A percentile compares a stretch with the other conserved stretches of the same genome.
These are phyloP conservation scores for Penicillium argentinense DNA, from an alignment of 495 filamentous ascomycete species.

Conservation along the genomic window DNA sequence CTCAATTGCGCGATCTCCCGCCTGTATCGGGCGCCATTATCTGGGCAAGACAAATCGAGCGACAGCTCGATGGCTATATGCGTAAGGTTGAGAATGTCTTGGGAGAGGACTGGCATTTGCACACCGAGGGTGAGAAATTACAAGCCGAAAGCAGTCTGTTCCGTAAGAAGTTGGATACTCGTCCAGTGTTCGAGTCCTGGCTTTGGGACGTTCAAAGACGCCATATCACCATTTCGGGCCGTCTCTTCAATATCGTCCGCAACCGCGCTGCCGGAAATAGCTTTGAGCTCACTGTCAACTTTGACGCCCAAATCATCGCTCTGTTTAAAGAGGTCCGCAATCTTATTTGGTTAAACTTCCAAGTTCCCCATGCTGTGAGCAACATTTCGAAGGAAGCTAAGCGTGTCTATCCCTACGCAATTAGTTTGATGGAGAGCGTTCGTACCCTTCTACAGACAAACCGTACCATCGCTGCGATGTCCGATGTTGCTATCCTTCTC, in stretches of 20 bases:
- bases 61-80: slow-evolving; percentile 93
- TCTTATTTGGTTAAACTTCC: slow-evolving; percentile 87
- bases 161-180: slow-evolving; percentile 91
- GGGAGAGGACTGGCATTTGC: slow-evolving; percentile 88
- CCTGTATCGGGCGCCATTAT: slow-evolving; percentile 96
- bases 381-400: slow-evolving; percentile 97
- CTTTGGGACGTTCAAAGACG: slow-evolving; percentile 81
- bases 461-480: slow-evolving; percentile 76
- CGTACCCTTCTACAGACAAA: slow-evolving; percentile 85
- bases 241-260: slow-evolving; percentile 84
- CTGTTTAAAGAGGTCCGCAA: slow-evolving; percentile 99
- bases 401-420: slow-evolving; percentile 93
- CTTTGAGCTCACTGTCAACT: slow-evolving; percentile 88
- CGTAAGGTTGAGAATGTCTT: slow-evolving; percentile 95
- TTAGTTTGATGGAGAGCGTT: slow-evolving; percentile 97
- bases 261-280: slow-evolving; percentile 84
- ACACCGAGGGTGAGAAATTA: slow-evolving; percentile 92
- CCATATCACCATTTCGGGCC: slow-evolving; percentile 85
- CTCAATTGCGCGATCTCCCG: slow-evolving; percentile 89
- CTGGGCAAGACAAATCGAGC: slow-evolving; percentile 95
- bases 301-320: slow-evolving; percentile 93
- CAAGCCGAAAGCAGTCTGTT: slow-evolving; percentile 86
- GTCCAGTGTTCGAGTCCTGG: slow-evolving; percentile 93
- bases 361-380: slow-evolving; percentile 88
- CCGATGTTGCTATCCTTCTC: slow-evolving; percentile 79